These are phyloP conservation scores for Kluyveromyces wickerhamii DNA, from an alignment of 805 yeast species.

Conservation along the genomic window DNA sequence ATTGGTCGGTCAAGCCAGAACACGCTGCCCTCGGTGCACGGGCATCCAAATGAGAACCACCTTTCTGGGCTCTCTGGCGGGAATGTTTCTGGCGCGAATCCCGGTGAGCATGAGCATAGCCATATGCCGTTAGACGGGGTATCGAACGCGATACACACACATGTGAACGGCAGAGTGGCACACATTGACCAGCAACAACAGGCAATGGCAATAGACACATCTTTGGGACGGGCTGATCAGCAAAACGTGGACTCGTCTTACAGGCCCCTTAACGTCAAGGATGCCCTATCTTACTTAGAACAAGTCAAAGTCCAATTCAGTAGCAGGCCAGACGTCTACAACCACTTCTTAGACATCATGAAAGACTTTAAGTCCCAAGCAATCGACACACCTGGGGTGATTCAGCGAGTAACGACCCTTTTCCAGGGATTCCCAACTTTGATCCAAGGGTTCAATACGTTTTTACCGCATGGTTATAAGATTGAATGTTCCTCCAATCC, in stretches of 20 bases:
- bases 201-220: not conserved
- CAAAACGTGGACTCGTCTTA: slow-evolving; percentile 31
- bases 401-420: slow-evolving; percentile 84
- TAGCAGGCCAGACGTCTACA: slow-evolving; percentile 91
- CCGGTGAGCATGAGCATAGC: slow-evolving; percentile 4
- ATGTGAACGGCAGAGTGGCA: too few species aligned
- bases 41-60: too few species aligned
- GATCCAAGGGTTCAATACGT: slow-evolving; percentile 96
- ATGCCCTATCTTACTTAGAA: slow-evolving; percentile 90
- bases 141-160: too few species aligned
- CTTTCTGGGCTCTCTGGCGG: too few species aligned
- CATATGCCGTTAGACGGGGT: not conserved
- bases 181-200: too few species aligned
- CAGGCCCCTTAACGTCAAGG: slow-evolving; percentile 88
- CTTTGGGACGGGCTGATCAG: slow-evolving; percentile 7
- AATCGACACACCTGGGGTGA: slow-evolving; percentile 97
- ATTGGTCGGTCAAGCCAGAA: slow-evolving; percentile 1
- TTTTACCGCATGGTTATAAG: slow-evolving; percentile 91
- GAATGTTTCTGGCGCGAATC: too few species aligned
- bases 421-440: slow-evolving; percentile 90
- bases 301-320: slow-evolving; percentile 91
- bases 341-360: slow-evolving; percentile 94
- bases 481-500: slow-evolving; percentile 89
- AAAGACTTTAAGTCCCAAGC: slow-evolving; percentile 95
- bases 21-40: not conserved